Conservation (phyloP, 352 stramenopile species). For the Albugo candida region DNA sequence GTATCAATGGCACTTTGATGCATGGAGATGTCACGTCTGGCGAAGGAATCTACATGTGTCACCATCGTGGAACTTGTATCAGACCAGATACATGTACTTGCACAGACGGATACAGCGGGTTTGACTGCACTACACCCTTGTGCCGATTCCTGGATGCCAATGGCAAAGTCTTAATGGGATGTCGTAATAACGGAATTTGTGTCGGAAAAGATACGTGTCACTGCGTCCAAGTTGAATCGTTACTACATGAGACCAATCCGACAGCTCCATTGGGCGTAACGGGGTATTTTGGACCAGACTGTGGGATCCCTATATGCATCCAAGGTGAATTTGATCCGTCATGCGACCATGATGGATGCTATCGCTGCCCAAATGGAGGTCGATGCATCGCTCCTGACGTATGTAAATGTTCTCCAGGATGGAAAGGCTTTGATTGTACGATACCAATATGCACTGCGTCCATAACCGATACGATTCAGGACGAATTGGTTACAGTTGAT, state of each 20-base stretch:
- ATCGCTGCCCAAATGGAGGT: slow-evolving; percentile 86
- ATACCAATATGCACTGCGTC: slow-evolving; percentile 69
- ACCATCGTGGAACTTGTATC: slow-evolving; percentile 85
- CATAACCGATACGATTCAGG: slow-evolving; percentile 33
- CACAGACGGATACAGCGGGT: slow-evolving; percentile 80
- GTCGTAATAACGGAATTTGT: slow-evolving; percentile 86
- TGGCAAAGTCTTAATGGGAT: slow-evolving; percentile 54
- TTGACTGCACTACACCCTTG: slow-evolving; percentile 88
- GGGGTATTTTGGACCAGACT: slow-evolving; percentile 86
- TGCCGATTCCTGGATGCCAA: slow-evolving; percentile 65
- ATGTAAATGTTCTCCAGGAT: slow-evolving; percentile 83
- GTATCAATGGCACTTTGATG: slow-evolving; percentile 49
- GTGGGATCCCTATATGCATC: slow-evolving; percentile 87
- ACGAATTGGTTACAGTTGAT: slow-evolving; percentile 88
- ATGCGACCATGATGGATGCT: slow-evolving; percentile 84
- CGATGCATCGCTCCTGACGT: slow-evolving; percentile 80
- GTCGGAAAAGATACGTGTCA: slow-evolving; percentile 81
- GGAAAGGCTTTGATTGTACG: slow-evolving; percentile 88
- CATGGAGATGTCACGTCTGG: slow-evolving; percentile 32
- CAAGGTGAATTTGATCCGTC: slow-evolving; percentile 89
- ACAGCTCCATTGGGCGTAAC: slow-evolving; percentile 68
- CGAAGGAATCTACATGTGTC: slow-evolving; percentile 91
- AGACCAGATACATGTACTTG: slow-evolving; percentile 83
- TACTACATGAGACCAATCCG: slow-evolving; percentile 56
- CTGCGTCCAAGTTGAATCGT: slow-evolving; percentile 79